phyloP scores from a whole-genome alignment of 768 basidiomycete species.

The Artomyces pyxidatus region DNA sequence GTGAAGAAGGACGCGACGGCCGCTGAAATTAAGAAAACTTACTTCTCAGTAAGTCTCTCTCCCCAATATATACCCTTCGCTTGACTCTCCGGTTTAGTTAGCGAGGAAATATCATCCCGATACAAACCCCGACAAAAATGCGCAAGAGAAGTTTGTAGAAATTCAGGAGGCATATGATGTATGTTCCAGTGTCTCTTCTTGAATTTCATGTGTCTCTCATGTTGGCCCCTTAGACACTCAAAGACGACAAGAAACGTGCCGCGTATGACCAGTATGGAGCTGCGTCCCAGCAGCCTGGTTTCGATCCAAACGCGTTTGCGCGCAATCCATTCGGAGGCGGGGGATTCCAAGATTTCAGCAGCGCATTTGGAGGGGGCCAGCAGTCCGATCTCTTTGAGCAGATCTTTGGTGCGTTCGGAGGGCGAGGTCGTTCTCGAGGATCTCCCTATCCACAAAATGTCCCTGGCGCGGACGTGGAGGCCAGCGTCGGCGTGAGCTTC shows the following conservation, averaged over 20 bases:
- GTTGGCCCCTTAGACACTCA: conserved; percentile 54
- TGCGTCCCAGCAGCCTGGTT: conserved; percentile 88
- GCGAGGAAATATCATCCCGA: conserved; percentile 98
- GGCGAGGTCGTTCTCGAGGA: conserved; percentile 32
- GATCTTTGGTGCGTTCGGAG: conserved; percentile 69
- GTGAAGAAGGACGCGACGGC: conserved; percentile 74
- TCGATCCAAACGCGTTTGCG: conserved; percentile 81
- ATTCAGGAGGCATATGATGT: conserved; percentile 98
- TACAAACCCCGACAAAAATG: conserved; percentile 86
- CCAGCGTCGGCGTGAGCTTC: conserved; percentile 68
- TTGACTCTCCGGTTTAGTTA: conserved; percentile 47
- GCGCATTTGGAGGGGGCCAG: conserved; percentile 44
- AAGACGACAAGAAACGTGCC: conserved; percentile 89
- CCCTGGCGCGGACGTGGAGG: conserved; percentile 79
- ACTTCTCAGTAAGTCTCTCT: conserved; percentile 73
- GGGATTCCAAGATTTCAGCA: conserved; percentile 68
- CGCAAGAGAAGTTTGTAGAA: conserved; percentile 90
- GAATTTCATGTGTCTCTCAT: too few species aligned
- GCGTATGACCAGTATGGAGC: conserved; percentile 89
- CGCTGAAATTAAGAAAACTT: conserved; percentile 94
- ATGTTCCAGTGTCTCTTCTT: conserved; percentile 24
- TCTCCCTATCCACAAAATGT: conserved; percentile 34
- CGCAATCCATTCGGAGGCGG: conserved; percentile 13
- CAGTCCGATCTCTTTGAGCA: conserved; percentile 73
- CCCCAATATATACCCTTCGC: conserved; percentile 11